Base-by-base conservation (phyloP, 2,329 filamentous ascomycete genomes). In the Drechslerella stenobrocha region DNA sequence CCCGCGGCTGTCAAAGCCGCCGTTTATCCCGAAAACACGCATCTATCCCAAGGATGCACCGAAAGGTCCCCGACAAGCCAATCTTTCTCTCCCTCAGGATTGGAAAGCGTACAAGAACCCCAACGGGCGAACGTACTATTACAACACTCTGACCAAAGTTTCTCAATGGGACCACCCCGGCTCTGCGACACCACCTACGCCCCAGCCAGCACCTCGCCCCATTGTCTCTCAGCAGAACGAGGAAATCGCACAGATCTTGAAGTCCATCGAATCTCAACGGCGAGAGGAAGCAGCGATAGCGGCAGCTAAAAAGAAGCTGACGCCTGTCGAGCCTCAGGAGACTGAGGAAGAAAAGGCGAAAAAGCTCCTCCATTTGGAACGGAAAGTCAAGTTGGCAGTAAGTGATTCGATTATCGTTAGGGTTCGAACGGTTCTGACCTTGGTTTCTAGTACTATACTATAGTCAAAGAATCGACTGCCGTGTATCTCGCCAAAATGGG, bases 381-480 rank as follows among this genome's bases (percentile, higher is more conserved):
- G 63, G 45, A 52, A 45, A 44, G 63, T 67, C 45, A 60, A 60
- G 24, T 23, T 67, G 23, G 63, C 63, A 40, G 63, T 67, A 51
- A 47, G 63, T 67, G n/a, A n/a, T 15, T 9, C 34, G 9, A 15
- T 13, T 9, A 7, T 46, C 22, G 2, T 46, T 28, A 26, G 8
- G 13, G 8, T 13, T 46, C 24, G 13, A 9, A 22, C 13, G n/a
- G 6, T 23, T 15, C 45, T 60, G 46, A 55, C 18, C n/a, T 42
- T 26, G 15, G 30, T 24, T n/a, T 59, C n/a, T 52, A 67, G 63
- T 67, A 67, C 24, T 67, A 67, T 67, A 40, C 55, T 67, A 67
- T 67, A 8, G 55, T 67, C 50, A 67, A 67, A 26, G 63, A 67
- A 34, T 45, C 55, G 55, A 67, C 63, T 40, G 63, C 63, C 50